Base-by-base conservation (phyloP, 306 rosid genomes). In the Cucurbita pepo region DNA sequence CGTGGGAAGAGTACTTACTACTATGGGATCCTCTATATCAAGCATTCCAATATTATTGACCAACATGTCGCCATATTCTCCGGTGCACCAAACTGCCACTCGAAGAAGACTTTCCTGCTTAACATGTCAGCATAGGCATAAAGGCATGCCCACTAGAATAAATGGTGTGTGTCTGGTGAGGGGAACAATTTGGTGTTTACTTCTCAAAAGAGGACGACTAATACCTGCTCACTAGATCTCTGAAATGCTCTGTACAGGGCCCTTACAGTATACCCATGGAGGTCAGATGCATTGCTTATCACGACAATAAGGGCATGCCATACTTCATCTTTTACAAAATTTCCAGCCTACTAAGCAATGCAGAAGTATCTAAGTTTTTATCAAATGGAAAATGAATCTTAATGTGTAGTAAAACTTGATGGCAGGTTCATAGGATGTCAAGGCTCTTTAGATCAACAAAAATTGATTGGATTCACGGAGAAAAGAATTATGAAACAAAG, bases 281-380 rank as follows among this genome's bases (percentile, higher is more conserved):
- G 97, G 79, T 91, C 97, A 50, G 97, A 78, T 77, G 99, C 94
- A 81, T 94, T 94, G 86, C 86, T 94, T 81, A 94, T 83, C 76
- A 87, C 90, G 75, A 91, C 96, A 82, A 94, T 84, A 79, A 94
- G 80, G 48, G 87, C 95, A 77, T 89, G 87, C 97, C 99, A 94
- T 37, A 87, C 97, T 75, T 94, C 99, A 94, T 94, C 97, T 85
- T 91, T 89, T 67, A 94, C 95, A 82, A 85, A 88, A 83, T 85
- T 94, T 89, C 99, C 99, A 91, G 99, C 99, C 99, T 94, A 90
- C 95, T 83, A 90, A 88, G 85, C 90, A 88, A 38, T 77, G 80
- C 75, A 88, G 56, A 80, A 81, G 88, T 73, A 84, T 90, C 84
- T 90, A 82, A 79, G 85, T 69, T 69, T 71, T 78, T 73, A 60